Evolutionary conservation across 139 green algal genomes (phyloP).

Genomic region (Limnomonas spitsbergensis): DNA sequence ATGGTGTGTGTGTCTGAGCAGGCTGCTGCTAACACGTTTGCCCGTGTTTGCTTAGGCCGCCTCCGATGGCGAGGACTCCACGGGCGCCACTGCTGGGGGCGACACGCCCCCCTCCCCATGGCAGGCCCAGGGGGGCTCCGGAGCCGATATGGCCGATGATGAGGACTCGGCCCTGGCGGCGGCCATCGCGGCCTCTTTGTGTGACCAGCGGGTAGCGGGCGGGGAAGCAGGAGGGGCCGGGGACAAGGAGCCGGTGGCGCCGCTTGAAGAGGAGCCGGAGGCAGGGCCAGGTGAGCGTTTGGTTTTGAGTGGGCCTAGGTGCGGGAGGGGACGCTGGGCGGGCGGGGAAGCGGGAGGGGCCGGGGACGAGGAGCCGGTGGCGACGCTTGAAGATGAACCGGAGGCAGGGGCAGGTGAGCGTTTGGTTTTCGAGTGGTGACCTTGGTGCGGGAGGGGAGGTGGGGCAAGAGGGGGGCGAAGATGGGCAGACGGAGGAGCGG

Average conservation of each 20-base stretch:
- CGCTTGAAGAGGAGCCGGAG: neutral
- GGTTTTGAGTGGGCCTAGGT: no score
- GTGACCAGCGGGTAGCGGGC: neutral
- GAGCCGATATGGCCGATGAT: no score
- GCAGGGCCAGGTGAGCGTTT: neutral
- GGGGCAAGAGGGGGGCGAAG: neutral
- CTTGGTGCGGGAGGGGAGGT: no score
- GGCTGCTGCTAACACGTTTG: no score
- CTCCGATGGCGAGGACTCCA: neutral
- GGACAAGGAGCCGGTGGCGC: neutral
- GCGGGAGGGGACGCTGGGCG: no score
- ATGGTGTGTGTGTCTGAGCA: no score
- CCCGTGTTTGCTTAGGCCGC: neutral
- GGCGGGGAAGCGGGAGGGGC: neutral
- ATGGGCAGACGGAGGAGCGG: neutral
- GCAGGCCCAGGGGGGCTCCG: no score
- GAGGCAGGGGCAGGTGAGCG: neutral
- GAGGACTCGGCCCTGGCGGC: conserved; percentile 58
- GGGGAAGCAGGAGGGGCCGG: neutral
- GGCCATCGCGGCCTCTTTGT: conserved; percentile 63
- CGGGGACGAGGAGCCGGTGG: neutral
- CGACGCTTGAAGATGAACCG: neutral
- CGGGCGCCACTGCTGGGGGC: neutral
- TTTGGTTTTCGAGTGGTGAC: no score
- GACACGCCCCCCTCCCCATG: neutral